Conservation (phyloP, 371 early-diverging fungal genomes). For the Mortierella sp. region DNA sequence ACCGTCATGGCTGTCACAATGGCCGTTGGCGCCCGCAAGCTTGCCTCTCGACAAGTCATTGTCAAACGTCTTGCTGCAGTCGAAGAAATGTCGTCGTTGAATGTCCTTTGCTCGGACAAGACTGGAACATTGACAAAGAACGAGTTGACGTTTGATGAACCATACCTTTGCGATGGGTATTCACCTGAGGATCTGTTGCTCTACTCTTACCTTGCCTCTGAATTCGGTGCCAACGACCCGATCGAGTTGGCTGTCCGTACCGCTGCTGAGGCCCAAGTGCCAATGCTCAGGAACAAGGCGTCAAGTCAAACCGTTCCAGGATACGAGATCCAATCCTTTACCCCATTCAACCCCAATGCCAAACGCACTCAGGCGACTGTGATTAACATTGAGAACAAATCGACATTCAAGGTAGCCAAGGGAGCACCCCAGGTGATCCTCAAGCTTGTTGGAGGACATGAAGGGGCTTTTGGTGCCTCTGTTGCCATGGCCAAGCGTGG, state of each 20-base stretch:
- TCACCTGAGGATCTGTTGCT: conserved; percentile 82
- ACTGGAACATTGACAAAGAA: conserved; percentile 96
- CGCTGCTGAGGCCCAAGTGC: conserved; percentile 78
- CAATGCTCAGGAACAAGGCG: conserved; percentile 57
- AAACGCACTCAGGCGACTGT: conserved; percentile 89
- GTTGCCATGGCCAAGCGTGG: conserved; percentile 81
- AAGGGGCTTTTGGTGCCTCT: conserved; percentile 76
- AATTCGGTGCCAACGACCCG: conserved; percentile 88
- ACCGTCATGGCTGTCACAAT: conserved; percentile 96
- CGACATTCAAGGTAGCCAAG: conserved; percentile 83
- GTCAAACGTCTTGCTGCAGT: conserved; percentile 94
- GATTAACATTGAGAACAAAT: conserved; percentile 68
- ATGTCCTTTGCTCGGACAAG: conserved; percentile 95
- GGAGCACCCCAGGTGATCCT: conserved; percentile 92
- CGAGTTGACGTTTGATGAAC: conserved; percentile 87
- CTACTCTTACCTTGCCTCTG: conserved; percentile 83
- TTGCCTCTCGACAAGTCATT: conserved; percentile 92
- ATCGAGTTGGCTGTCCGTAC: conserved; percentile 86
- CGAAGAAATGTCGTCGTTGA: conserved; percentile 94
- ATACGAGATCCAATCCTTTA: conserved; percentile 80
- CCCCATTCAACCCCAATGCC: conserved; percentile 86
- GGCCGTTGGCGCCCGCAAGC: conserved; percentile 92
- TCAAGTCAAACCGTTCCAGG: conserved; percentile 75
- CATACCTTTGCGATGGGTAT: conserved; percentile 78
- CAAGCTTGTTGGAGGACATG: conserved; percentile 80